Percentiles rank a stretch among this genome's conserved stretches.
Evolutionary conservation across 2,329 filamentous ascomycete genomes (phyloP).

Genomic region (Paracoccidioides lutzii): DNA sequence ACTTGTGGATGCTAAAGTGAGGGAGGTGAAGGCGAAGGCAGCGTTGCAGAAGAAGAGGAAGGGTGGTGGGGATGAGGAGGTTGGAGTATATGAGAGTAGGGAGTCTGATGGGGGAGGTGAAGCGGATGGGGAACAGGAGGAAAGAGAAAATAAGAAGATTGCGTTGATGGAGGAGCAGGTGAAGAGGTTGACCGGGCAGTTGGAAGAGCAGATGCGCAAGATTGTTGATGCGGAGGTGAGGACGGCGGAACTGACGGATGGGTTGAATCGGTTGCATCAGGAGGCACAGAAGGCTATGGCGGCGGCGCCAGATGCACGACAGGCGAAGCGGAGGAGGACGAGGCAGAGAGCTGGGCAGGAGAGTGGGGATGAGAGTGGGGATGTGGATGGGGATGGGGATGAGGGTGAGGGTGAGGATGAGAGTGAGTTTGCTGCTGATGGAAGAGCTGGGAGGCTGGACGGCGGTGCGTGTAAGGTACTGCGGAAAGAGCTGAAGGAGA

Average conservation of each 20-base stretch:
- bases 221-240: constrained; percentile 45
- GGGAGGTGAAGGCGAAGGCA: constrained; percentile 20
- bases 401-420: constrained; percentile 35
- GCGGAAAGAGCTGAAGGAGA: constrained; percentile 23
- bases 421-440: constrained; percentile 17
- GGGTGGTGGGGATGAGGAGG: constrained; percentile 17
- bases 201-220: constrained; percentile 46
- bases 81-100: constrained; percentile 23
- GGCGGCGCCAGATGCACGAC: constrained; percentile 18
- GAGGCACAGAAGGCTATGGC: constrained; percentile 19
- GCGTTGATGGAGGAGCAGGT: constrained; percentile 35
- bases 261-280: constrained; percentile 31
- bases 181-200: constrained; percentile 37
- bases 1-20: constrained; percentile 27
- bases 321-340: constrained; percentile 19
- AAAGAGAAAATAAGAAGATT: constrained; percentile 27
- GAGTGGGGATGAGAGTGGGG: constrained; percentile 16
- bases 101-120: not conserved
- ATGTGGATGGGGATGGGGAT: constrained; percentile 27
- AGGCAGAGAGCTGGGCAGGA: constrained; percentile 27
- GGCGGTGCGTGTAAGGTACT: constrained; percentile 18
- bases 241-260: constrained; percentile 32
- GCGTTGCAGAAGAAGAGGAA: constrained; percentile 1
- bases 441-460: not conserved
- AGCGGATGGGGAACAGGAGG: not conserved